These are phyloP conservation scores for Calonectria crousiana DNA, from an alignment of 2,329 filamentous ascomycete species.

Conservation along the genomic window DNA sequence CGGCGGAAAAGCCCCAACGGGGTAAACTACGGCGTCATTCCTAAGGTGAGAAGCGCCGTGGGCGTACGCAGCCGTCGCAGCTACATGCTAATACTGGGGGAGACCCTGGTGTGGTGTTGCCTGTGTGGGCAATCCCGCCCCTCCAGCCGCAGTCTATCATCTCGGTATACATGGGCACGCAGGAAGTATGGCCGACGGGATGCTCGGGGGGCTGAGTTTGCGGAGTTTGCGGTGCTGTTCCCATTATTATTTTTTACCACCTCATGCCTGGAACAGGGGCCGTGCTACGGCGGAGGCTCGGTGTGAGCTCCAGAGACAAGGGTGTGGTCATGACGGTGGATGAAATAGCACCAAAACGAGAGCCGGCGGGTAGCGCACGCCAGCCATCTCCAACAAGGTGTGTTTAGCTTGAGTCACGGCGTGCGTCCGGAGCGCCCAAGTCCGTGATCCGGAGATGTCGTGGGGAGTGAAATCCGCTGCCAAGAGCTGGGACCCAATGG, in stretches of 20 bases:
- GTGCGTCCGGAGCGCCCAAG: slow-evolving; percentile 17
- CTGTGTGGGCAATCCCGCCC: slow-evolving; percentile 18
- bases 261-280: background rate
- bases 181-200: slow-evolving; percentile 11
- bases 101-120: slow-evolving; percentile 1
- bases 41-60: background rate
- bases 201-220: slow-evolving; percentile 20
- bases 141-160: slow-evolving; percentile 6
- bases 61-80: background rate
- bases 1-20: slow-evolving; percentile 26
- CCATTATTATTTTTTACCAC: background rate
- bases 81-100: background rate
- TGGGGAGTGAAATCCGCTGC: slow-evolving; percentile 23
- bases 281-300: slow-evolving; percentile 9
- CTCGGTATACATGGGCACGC: slow-evolving; percentile 7
- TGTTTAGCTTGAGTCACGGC: slow-evolving; percentile 24
- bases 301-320: background rate
- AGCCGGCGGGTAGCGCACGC: background rate
- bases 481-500: slow-evolving; percentile 13
- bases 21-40: slow-evolving; percentile 17
- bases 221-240: background rate
- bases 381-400: slow-evolving; percentile 9
- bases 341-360: background rate
- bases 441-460: slow-evolving; percentile 26
- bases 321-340: background rate